These are phyloP conservation scores for Sextonia rubra DNA, from an alignment of 164 flowering plant species.

Conservation along the genomic window DNA sequence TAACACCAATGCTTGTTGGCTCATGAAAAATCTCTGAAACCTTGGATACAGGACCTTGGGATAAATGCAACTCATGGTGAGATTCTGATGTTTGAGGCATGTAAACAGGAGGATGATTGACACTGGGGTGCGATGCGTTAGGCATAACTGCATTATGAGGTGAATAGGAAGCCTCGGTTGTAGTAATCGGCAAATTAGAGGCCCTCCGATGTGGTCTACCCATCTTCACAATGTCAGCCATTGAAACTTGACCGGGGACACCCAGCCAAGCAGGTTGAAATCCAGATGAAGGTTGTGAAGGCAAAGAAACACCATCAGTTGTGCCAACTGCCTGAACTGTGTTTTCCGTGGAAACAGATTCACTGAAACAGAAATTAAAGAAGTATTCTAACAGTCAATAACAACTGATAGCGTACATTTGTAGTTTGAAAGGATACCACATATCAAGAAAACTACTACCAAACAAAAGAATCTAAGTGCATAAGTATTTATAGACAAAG, in stretches of 20 bases:
- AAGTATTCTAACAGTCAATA: not conserved
- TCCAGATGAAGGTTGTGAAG: conserved; percentile 56
- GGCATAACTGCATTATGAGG: not conserved
- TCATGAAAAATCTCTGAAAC: conserved; percentile 28
- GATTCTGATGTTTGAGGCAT: conserved; percentile 22
- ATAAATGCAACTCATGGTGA: not conserved
- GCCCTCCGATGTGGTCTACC: conserved; percentile 72
- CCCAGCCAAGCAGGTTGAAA: conserved; percentile 74
- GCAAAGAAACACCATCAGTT: conserved; percentile 37
- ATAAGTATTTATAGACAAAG: too few relatives aligned
- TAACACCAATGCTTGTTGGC: conserved; percentile 27
- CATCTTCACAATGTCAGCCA: conserved; percentile 99
- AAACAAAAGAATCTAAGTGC: too few relatives aligned
- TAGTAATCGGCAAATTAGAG: conserved; percentile 18
- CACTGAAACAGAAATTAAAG: conserved; percentile 40
- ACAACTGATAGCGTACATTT: too few relatives aligned
- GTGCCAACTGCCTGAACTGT: conserved; percentile 25
- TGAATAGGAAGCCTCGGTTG: conserved; percentile 2
- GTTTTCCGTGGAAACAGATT: conserved; percentile 37
- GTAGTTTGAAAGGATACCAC: not conserved
- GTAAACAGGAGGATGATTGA: conserved; percentile 25
- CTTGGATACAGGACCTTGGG: conserved; percentile 30
- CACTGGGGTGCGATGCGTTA: conserved; percentile 31
- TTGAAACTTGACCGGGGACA: conserved; percentile 78
- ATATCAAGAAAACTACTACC: not conserved